Evolutionary conservation across 2,329 filamentous ascomycete species (phyloP), one percentile per base, ranked within the genome.

Genomic region (Diaporthe citriasiana): DNA sequence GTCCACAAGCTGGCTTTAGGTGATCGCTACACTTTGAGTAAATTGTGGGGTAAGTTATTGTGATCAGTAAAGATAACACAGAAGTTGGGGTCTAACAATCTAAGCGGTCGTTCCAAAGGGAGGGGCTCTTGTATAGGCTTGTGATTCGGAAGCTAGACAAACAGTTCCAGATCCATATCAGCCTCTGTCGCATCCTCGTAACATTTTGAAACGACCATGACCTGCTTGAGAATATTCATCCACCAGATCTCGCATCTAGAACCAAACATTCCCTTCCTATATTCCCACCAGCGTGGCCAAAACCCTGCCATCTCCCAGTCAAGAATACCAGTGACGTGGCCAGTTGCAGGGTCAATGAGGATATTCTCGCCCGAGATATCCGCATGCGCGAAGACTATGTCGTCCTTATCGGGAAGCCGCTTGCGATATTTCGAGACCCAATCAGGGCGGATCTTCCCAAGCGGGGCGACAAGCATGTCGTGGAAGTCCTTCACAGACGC

Each of bases 81-180:
- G 45, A 47, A 47, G 45, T 47, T 47, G 45, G 45, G 45, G 45
- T 47, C 45, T 47, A 19, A 47, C 45, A 47, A 47, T 47, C 45
- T 47, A 51, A 51, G 47, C 47, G 47, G 47, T 51, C 22, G 47
- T 51, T 51, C n/a, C n/a, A 25, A 51, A 51, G 47, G n/a, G 22
- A 51, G 47, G 22, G 47, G 22, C 47, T 51, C n/a, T 51, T 51
- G 47, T 55, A 55, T 33, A 55, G 12, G 51, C 51, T 55, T 19
- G 51, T 55, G 47, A 55, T 55, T 15, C 51, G 15, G 51, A 30
- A 33, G 25, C 25, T 55, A 55, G 45, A 47, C 45, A 27, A 55
- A 55, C 51, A 59, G 12, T 55, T 55, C 27, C 51, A 55, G 8
- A 55, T 56, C 35, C 35, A 42, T 59, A 25, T 30, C 56, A 60